These are phyloP conservation scores for Wickerhamomyces sydowiorum DNA, from an alignment of 805 yeast genomes.

Conservation along the genomic window DNA sequence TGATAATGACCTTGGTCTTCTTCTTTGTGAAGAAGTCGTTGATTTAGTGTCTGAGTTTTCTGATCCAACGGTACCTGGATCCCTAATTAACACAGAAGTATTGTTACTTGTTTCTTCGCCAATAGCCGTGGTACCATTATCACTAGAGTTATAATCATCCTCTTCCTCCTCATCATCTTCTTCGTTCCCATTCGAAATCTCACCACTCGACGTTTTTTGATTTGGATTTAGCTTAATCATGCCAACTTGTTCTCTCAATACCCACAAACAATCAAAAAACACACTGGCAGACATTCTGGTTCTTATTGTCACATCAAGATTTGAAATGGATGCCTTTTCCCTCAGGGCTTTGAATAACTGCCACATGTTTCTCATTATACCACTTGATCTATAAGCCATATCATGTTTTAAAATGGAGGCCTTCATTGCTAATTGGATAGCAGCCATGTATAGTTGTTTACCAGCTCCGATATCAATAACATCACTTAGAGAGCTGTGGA, in stretches of 20 bases:
- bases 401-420: constrained; percentile 90
- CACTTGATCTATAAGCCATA: constrained; percentile 87
- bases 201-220: constrained; percentile 10
- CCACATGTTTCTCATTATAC: constrained; percentile 94
- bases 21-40: constrained; percentile 26
- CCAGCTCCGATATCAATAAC: constrained; percentile 70
- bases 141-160: constrained; percentile 8
- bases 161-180: constrained; percentile 21
- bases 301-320: constrained; percentile 49
- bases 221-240: constrained; percentile 55
- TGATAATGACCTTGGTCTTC: constrained; percentile 44
- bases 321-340: constrained; percentile 35
- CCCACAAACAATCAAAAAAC: constrained; percentile 85
- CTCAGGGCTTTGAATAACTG: constrained; percentile 67
- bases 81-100: constrained; percentile 20
- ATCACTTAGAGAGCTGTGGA: constrained; percentile 66
- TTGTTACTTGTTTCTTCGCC: constrained; percentile 1
- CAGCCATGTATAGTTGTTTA: constrained; percentile 58
- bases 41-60: constrained; percentile 26
- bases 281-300: constrained; percentile 91
- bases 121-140: too few species aligned
- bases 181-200: constrained; percentile 9
- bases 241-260: constrained; percentile 81
- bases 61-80: constrained; percentile 29
- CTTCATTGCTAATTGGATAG: constrained; percentile 61